These are phyloP conservation scores for Lactifluus hygrophoroides DNA, from an alignment of 768 basidiomycete genomes.

Conservation along the genomic window DNA sequence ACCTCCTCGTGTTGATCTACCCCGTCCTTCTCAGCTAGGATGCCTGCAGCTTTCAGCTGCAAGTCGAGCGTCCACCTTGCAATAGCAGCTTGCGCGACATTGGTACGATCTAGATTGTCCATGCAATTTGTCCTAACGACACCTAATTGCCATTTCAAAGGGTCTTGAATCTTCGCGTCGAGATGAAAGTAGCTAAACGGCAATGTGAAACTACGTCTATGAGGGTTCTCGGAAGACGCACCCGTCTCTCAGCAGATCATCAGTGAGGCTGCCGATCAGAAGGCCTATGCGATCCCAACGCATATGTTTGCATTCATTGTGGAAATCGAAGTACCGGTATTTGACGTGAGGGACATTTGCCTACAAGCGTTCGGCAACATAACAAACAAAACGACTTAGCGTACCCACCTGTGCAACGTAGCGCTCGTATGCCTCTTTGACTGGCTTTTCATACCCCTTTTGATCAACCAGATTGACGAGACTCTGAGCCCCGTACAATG, in stretches of 20 bases:
- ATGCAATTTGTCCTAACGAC: constrained; percentile 93
- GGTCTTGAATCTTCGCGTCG: constrained; percentile 38
- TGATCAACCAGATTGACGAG: constrained; percentile 92
- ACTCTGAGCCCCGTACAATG: constrained; percentile 66
- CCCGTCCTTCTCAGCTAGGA: constrained; percentile 60
- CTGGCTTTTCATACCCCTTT: constrained; percentile 83
- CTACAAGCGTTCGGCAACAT: constrained; percentile 29
- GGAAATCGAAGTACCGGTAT: constrained; percentile 97
- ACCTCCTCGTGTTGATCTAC: constrained; percentile 78
- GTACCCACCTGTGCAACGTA: constrained; percentile 49
- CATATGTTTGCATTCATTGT: constrained; percentile 89
- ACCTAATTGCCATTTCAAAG: constrained; percentile 59
- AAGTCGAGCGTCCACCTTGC: constrained; percentile 77
- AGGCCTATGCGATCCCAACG: constrained; percentile 88
- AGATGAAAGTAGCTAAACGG: constrained; percentile 66
- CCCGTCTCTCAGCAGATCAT: constrained; percentile 65
- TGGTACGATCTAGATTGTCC: constrained; percentile 95
- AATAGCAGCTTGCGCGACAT: constrained; percentile 88
- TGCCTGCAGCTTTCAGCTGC: constrained; percentile 66
- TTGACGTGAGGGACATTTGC: constrained; percentile 56
- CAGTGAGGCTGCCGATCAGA: constrained; percentile 66
- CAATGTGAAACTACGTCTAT: not conserved
- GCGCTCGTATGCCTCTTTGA: constrained; percentile 93
- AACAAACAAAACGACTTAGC: not conserved
- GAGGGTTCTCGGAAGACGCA: constrained; percentile 26